Conservation (phyloP, 768 basidiomycete species). For the Rhodotorula paludigena region DNA sequence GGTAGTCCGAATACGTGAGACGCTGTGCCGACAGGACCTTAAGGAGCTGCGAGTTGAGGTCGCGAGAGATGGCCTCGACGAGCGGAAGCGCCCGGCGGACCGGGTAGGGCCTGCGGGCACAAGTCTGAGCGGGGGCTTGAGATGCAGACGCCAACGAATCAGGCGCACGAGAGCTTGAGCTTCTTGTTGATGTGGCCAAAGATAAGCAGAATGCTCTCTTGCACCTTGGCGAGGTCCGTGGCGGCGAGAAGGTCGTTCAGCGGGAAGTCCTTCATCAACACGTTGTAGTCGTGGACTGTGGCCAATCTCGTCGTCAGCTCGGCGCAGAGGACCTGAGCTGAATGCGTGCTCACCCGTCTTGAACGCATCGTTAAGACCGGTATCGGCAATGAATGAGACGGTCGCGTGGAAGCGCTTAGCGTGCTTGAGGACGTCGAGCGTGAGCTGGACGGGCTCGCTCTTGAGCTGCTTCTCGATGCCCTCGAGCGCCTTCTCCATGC, state of each 20-base stretch:
- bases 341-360: slow-evolving; percentile 62
- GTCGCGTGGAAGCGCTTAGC: slow-evolving; percentile 97
- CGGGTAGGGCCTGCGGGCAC: slow-evolving; percentile 65
- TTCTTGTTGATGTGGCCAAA: slow-evolving; percentile 94
- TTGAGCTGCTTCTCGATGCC: slow-evolving; percentile 85
- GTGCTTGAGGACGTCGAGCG: slow-evolving; percentile 75
- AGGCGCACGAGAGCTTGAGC: slow-evolving; percentile 68
- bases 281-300: slow-evolving; percentile 92
- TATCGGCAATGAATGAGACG: slow-evolving; percentile 95
- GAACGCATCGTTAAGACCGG: slow-evolving; percentile 87
- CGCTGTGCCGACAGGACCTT: slow-evolving; percentile 86
- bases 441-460: slow-evolving; percentile 70
- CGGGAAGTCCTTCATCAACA: slow-evolving; percentile 98
- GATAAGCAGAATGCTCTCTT: slow-evolving; percentile 78
- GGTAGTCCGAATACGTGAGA: slow-evolving; percentile 87
- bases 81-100: slow-evolving; percentile 92
- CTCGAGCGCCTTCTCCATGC: slow-evolving; percentile 86
- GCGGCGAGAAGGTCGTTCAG: slow-evolving; percentile 93
- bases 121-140: neutral
- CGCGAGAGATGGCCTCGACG: slow-evolving; percentile 94
- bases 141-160: no score
- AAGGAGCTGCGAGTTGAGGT: slow-evolving; percentile 91
- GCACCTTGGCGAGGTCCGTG: slow-evolving; percentile 90
- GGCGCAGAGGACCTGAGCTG: neutral
- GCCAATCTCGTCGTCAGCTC: neutral